These are phyloP conservation scores for Penicillium manginii DNA, from an alignment of 495 filamentous ascomycete species.

Conservation along the genomic window DNA sequence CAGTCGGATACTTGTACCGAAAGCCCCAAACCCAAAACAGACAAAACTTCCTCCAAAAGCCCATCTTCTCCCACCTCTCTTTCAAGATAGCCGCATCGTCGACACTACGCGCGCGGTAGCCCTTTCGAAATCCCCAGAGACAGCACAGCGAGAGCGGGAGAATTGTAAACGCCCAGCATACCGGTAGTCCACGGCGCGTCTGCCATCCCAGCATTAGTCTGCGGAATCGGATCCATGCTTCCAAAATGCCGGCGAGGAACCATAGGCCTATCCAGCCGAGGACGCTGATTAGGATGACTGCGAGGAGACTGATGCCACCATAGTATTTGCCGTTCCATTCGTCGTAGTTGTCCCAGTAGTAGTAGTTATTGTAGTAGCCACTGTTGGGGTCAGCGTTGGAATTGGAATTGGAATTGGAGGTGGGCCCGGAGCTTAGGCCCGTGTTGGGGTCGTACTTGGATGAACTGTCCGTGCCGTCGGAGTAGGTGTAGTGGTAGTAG, in stretches of 20 bases:
- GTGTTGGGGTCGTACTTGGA: background rate
- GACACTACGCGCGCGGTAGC: constrained; percentile 39
- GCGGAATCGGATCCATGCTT: constrained; percentile 55
- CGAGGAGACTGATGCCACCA: constrained; percentile 35
- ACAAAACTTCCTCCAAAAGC: constrained; percentile 38
- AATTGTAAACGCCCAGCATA: constrained; percentile 46
- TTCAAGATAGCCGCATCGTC: constrained; percentile 45
- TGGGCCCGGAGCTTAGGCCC: background rate
- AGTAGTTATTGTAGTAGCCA: constrained; percentile 22
- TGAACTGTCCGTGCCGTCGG: background rate
- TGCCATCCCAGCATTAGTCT: constrained; percentile 54
- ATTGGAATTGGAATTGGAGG: background rate
- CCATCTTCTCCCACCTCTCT: constrained; percentile 47
- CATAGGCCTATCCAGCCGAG: constrained; percentile 45
- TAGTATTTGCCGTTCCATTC: constrained; percentile 31
- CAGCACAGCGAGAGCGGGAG: constrained; percentile 43
- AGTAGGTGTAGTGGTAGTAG: constrained; percentile 6
- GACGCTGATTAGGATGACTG: constrained; percentile 35
- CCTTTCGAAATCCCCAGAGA: constrained; percentile 44
- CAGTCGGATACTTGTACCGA: constrained; percentile 48
- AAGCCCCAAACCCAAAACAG: constrained; percentile 58
- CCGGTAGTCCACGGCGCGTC: constrained; percentile 50
- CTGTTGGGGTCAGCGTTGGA: constrained; percentile 12
- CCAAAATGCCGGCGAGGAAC: constrained; percentile 52
- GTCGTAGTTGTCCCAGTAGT: constrained; percentile 19